Conservation (phyloP, 495 filamentous ascomycete species). For the Glonium stellatum region DNA sequence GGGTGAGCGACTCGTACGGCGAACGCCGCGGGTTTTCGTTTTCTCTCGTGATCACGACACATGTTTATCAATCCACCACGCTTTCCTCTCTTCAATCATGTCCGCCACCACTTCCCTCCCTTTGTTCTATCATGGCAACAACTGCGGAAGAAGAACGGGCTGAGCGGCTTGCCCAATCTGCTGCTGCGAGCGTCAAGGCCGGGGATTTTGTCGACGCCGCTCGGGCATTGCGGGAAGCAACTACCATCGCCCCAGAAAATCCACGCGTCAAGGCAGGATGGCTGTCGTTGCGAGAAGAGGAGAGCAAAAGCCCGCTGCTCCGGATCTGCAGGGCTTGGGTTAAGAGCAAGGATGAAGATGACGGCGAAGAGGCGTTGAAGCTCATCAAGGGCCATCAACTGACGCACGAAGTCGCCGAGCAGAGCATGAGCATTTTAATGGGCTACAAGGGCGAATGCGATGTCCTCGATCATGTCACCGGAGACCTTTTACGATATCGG, state of each 20-base stretch:
- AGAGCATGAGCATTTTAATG: constrained; percentile 51
- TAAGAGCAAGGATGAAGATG: constrained; percentile 44
- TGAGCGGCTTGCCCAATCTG: constrained; percentile 17
- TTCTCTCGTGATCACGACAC: constrained; percentile 7
- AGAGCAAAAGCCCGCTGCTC: constrained; percentile 44
- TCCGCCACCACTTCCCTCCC: neutral
- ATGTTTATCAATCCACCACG: constrained; percentile 14
- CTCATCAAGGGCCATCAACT: constrained; percentile 50
- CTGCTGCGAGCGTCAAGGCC: constrained; percentile 8
- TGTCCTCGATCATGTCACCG: constrained; percentile 53
- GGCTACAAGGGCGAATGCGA: constrained; percentile 37
- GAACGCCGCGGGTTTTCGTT: neutral
- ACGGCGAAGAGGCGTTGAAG: constrained; percentile 51
- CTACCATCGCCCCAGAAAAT: constrained; percentile 54
- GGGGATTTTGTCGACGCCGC: constrained; percentile 31
- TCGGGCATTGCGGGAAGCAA: constrained; percentile 55
- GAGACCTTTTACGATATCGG: constrained; percentile 49
- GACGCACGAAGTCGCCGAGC: constrained; percentile 45
- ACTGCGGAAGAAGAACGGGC: constrained; percentile 22
- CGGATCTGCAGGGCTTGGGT: constrained; percentile 51
- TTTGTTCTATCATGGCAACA: constrained; percentile 17
- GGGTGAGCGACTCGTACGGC: neutral
- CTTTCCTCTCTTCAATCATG: neutral
- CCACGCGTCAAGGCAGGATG: constrained; percentile 47
- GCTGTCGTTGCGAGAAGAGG: constrained; percentile 44